These are phyloP conservation scores for Podaxis pistillaris DNA, from an alignment of 768 basidiomycete species.

Conservation along the genomic window DNA sequence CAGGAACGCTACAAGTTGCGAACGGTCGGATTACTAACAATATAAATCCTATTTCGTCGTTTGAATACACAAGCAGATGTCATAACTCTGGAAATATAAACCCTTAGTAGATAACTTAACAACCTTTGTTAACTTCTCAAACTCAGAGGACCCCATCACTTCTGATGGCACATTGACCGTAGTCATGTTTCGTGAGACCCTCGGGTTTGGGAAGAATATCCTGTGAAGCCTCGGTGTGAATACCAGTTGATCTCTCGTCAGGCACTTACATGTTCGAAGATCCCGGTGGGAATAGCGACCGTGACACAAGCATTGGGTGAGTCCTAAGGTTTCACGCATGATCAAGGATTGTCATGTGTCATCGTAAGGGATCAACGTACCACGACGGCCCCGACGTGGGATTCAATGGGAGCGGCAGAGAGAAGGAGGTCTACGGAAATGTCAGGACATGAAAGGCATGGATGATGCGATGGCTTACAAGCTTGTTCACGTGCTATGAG, in stretches of 20 bases:
- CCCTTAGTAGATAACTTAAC: not conserved
- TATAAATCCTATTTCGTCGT: not conserved
- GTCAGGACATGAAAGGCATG: not conserved
- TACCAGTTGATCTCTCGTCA: not conserved
- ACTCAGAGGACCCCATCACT: slow-evolving; percentile 50
- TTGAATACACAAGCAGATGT: not conserved
- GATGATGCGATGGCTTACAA: slow-evolving; percentile 36
- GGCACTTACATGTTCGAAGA: slow-evolving; percentile 63
- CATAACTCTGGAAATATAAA: not conserved
- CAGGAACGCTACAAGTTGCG: no score
- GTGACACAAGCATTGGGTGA: slow-evolving; percentile 80
- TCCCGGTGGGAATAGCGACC: slow-evolving; percentile 70
- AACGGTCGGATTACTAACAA: no score
- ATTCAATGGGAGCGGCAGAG: slow-evolving; percentile 68
- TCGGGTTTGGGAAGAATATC: slow-evolving; percentile 67
- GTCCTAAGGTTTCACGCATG: slow-evolving; percentile 40
- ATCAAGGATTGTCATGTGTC: not conserved
- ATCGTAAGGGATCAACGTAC: slow-evolving; percentile 32
- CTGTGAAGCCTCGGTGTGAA: slow-evolving; percentile 27
- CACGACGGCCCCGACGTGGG: slow-evolving; percentile 68
- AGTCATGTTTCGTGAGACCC: slow-evolving; percentile 55
- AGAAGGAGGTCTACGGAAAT: slow-evolving; percentile 53
- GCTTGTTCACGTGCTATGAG: slow-evolving; percentile 73
- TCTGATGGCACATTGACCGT: slow-evolving; percentile 65
- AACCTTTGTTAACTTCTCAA: not conserved